Percentiles rank a stretch among this genome's conserved stretches.
Conservation (phyloP, 2,329 filamentous ascomycete species). For the Aspergillus alliaceus region DNA sequence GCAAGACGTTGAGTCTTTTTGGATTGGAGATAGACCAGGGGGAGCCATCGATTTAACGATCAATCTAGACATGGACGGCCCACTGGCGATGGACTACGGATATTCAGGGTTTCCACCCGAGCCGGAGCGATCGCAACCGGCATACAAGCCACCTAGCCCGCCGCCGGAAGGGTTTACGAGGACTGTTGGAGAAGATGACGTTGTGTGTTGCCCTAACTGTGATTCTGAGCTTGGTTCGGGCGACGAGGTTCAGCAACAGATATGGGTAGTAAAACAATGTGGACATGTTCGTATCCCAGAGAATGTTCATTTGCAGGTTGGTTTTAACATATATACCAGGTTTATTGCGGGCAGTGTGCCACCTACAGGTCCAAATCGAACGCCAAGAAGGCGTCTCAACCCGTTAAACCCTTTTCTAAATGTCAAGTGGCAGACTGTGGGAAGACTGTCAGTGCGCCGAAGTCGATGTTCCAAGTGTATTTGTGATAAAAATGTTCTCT, state of each 20-base stretch:
- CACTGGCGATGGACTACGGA: slow-evolving; percentile 40
- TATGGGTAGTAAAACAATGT: slow-evolving; percentile 88
- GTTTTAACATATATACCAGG: slow-evolving; percentile 30
- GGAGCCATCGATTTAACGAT: slow-evolving; percentile 26
- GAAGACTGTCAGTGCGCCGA: slow-evolving; percentile 38
- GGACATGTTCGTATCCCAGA: slow-evolving; percentile 70
- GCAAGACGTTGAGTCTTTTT: slow-evolving; percentile 16
- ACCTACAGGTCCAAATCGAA: slow-evolving; percentile 39
- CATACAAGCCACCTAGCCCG: slow-evolving; percentile 63
- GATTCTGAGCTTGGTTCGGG: slow-evolving; percentile 79
- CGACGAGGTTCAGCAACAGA: slow-evolving; percentile 71
- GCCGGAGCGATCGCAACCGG: slow-evolving; percentile 22
- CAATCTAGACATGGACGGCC: slow-evolving; percentile 24
- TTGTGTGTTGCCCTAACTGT: slow-evolving; percentile 83
- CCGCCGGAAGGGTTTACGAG: slow-evolving; percentile 78
- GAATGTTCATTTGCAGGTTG: not conserved
- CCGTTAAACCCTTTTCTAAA: slow-evolving; percentile 42
- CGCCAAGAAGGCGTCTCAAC: slow-evolving; percentile 32
- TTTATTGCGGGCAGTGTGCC: slow-evolving; percentile 51
- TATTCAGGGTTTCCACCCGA: slow-evolving; percentile 44
- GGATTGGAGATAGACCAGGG: slow-evolving; percentile 22
- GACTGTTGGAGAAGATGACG: slow-evolving; percentile 68
- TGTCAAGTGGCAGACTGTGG: slow-evolving; percentile 46
- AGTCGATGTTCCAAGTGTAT: slow-evolving; percentile 49
- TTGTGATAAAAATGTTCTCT: slow-evolving; percentile 31